Evolutionary conservation across 768 basidiomycete genomes (phyloP).

Genomic region (Lactarius quietus): DNA sequence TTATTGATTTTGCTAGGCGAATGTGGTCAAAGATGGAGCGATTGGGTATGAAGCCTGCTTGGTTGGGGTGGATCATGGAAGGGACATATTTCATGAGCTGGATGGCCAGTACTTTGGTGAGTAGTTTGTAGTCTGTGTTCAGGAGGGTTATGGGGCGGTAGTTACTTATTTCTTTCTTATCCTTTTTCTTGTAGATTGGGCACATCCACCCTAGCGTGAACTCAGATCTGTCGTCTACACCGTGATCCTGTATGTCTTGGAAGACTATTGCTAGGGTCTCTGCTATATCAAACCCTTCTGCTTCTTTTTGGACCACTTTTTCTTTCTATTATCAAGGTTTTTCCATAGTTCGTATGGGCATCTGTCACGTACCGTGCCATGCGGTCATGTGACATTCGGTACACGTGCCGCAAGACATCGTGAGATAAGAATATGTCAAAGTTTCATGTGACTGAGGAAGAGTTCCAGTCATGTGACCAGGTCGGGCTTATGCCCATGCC

Average conservation of each 20-base stretch:
- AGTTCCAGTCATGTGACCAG: too few species aligned
- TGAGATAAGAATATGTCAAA: too few species aligned
- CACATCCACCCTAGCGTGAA: conserved; percentile 37
- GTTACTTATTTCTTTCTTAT: background rate
- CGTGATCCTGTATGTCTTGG: background rate
- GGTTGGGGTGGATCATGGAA: background rate
- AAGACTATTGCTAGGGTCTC: background rate
- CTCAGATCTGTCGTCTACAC: background rate
- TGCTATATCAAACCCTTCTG: background rate
- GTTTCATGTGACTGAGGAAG: too few species aligned
- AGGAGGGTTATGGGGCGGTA: conserved; percentile 27
- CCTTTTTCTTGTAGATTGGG: conserved; percentile 42
- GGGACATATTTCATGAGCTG: too few species aligned
- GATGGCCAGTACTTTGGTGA: conserved; percentile 25
- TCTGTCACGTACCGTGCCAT: too few species aligned
- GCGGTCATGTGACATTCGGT: too few species aligned
- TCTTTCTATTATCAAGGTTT: background rate
- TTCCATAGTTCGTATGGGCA: background rate
- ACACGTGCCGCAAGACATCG: too few species aligned
- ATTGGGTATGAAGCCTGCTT: conserved; percentile 16
- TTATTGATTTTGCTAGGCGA: background rate
- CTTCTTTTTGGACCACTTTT: rapidly evolving
- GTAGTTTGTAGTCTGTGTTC: conserved; percentile 35
- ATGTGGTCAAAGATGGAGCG: conserved; percentile 9
- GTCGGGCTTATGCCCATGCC: too few species aligned